Conservation (phyloP, 2,329 filamentous ascomycete species). For the Diaporthe nobilis region DNA sequence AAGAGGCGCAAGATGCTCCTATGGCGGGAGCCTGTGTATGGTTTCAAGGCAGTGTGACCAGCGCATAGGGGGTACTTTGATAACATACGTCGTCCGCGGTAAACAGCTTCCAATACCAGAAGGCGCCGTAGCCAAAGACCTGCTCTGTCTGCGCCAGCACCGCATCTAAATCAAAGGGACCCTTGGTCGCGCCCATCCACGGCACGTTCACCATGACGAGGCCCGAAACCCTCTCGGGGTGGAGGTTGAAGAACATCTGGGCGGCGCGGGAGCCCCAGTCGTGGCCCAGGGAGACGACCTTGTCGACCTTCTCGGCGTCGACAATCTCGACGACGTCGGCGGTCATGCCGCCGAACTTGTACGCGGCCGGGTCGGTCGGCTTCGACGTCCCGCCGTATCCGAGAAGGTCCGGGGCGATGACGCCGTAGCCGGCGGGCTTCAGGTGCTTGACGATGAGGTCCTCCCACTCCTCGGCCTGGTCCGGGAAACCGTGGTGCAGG, state of each 20-base stretch:
- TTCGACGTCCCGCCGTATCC: constrained; percentile 47
- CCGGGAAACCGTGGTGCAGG: constrained; percentile 65
- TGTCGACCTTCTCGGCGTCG: constrained; percentile 52
- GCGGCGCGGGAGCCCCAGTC: constrained; percentile 62
- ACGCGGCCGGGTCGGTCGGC: constrained; percentile 37
- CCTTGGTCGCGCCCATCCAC: constrained; percentile 54
- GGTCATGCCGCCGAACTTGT: constrained; percentile 48
- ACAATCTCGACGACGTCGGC: constrained; percentile 58
- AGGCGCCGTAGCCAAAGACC: constrained; percentile 53
- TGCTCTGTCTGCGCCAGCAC: constrained; percentile 51
- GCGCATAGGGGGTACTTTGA: background rate
- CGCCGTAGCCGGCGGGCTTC: constrained; percentile 52
- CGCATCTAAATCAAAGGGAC: constrained; percentile 54
- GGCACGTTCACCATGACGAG: constrained; percentile 58
- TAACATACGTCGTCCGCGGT: constrained; percentile 50
- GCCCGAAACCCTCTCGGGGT: constrained; percentile 57
- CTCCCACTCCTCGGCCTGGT: constrained; percentile 60
- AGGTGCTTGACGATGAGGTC: constrained; percentile 56
- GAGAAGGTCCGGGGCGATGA: constrained; percentile 56
- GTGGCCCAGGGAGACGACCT: constrained; percentile 61
- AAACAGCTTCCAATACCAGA: constrained; percentile 63
- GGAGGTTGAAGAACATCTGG: constrained; percentile 57
- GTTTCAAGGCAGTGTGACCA: background rate
- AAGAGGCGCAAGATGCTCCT: background rate
- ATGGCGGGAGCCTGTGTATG: too few relatives aligned